Evolutionary conservation across 2,329 filamentous ascomycete genomes (phyloP).

Genomic region (Cordyceps sp.): DNA sequence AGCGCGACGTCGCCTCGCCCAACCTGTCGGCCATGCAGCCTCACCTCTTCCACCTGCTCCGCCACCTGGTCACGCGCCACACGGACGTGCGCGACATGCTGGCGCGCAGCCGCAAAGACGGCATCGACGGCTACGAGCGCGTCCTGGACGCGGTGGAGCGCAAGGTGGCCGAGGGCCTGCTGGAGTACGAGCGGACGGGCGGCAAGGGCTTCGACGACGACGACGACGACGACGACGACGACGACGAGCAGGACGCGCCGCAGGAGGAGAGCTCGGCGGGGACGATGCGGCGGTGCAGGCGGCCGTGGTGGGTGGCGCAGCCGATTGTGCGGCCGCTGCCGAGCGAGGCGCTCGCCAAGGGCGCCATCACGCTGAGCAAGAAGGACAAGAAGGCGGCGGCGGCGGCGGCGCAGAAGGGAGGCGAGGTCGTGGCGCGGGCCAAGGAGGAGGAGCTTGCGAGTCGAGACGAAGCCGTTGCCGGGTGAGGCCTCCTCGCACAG

Average conservation of each 20-base stretch:
- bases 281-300: slow-evolving; percentile 54
- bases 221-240: slow-evolving; percentile 13
- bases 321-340: slow-evolving; percentile 75
- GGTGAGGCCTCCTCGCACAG: neutral
- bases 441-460: neutral
- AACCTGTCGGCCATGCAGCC: slow-evolving; percentile 75
- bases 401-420: slow-evolving; percentile 9
- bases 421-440: neutral
- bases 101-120: slow-evolving; percentile 48
- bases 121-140: slow-evolving; percentile 61
- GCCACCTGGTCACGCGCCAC: slow-evolving; percentile 64
- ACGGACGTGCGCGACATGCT: slow-evolving; percentile 77
- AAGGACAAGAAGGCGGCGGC: slow-evolving; percentile 29
- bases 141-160: slow-evolving; percentile 61
- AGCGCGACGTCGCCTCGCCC: slow-evolving; percentile 19
- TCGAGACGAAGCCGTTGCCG: neutral
- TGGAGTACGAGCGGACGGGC: slow-evolving; percentile 43
- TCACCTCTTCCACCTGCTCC: slow-evolving; percentile 82
- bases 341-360: slow-evolving; percentile 71
- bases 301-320: slow-evolving; percentile 85
- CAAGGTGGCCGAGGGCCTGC: slow-evolving; percentile 54
- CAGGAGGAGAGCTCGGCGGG: slow-evolving; percentile 38
- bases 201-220: slow-evolving; percentile 31
- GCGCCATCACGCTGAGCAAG: slow-evolving; percentile 58
- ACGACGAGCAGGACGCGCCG: slow-evolving; percentile 13